Evolutionary conservation across 2,329 filamentous ascomycete genomes (phyloP).

Genomic region (Monosporascus sp.): DNA sequence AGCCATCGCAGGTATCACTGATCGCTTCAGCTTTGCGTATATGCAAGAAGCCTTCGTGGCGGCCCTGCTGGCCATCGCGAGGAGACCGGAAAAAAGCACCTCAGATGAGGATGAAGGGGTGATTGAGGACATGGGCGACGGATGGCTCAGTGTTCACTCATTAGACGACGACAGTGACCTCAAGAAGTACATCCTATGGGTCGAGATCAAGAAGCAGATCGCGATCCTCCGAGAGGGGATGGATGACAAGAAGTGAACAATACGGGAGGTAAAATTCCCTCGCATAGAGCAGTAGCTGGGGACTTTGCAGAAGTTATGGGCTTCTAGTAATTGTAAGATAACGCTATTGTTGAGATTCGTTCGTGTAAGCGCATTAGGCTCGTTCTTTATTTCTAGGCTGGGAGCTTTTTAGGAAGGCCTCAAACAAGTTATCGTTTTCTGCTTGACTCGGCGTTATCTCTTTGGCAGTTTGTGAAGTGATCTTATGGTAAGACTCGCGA

Average conservation of each 20-base stretch:
- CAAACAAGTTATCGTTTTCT: no score
- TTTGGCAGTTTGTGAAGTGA: no score
- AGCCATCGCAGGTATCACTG: constrained; percentile 57
- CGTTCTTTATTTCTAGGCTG: no score
- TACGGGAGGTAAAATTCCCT: not conserved
- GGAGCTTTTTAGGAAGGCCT: no score
- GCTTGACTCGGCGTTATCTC: no score
- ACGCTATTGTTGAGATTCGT: no score
- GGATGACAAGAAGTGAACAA: constrained; percentile 27
- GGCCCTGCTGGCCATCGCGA: constrained; percentile 54
- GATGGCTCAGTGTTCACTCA: constrained; percentile 27
- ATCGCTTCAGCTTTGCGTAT: constrained; percentile 64
- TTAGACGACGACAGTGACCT: constrained; percentile 33
- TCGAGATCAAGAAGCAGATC: constrained; percentile 59
- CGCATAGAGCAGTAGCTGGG: no score
- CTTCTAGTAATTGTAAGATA: no score
- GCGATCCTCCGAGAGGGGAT: constrained; percentile 56
- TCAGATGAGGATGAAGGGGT: constrained; percentile 19
- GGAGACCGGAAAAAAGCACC: constrained; percentile 11
- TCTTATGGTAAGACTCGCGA: no score
- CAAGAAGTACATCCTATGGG: constrained; percentile 51
- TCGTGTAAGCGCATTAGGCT: no score
- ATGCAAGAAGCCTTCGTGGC: constrained; percentile 66
- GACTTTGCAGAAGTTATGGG: no score
- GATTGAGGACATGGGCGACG: constrained; percentile 26